Conservation (phyloP, 306 rosid genomes). For the Vachellia pachyceras region DNA sequence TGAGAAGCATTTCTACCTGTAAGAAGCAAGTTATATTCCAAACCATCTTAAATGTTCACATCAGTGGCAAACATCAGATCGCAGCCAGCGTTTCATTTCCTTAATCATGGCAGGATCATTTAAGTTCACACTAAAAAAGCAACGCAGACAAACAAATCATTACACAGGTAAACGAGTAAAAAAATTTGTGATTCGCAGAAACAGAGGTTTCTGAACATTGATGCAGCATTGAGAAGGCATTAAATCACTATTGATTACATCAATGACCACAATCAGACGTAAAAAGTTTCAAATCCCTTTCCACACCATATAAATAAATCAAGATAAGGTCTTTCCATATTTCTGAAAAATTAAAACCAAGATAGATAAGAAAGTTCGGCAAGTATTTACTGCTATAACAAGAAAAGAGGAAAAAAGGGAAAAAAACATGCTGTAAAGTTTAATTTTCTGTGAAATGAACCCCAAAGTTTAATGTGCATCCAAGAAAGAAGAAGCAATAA, state of each 20-base stretch:
- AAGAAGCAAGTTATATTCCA: background rate
- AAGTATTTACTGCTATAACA: constrained; percentile 59
- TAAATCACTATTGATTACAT: background rate
- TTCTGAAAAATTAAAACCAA: background rate
- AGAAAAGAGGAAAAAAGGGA: background rate
- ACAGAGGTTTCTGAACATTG: background rate
- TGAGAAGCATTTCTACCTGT: background rate
- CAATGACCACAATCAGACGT: background rate
- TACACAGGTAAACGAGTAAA: background rate
- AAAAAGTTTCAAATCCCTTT: background rate
- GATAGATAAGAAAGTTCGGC: constrained; percentile 50
- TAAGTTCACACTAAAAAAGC: background rate
- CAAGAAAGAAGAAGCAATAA: background rate
- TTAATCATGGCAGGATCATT: background rate
- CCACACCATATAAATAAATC: background rate
- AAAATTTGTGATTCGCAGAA: background rate
- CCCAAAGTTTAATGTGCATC: background rate
- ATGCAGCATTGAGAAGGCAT: background rate
- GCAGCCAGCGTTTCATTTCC: background rate
- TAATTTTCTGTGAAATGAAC: background rate
- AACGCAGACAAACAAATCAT: background rate
- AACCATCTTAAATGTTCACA: background rate
- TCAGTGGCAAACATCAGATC: background rate
- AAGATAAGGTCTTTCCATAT: background rate
- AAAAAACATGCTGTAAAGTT: background rate